phyloP scores from a whole-genome alignment of 2,329 filamentous ascomycete species.

The Ophiostoma fasciatum region DNA sequence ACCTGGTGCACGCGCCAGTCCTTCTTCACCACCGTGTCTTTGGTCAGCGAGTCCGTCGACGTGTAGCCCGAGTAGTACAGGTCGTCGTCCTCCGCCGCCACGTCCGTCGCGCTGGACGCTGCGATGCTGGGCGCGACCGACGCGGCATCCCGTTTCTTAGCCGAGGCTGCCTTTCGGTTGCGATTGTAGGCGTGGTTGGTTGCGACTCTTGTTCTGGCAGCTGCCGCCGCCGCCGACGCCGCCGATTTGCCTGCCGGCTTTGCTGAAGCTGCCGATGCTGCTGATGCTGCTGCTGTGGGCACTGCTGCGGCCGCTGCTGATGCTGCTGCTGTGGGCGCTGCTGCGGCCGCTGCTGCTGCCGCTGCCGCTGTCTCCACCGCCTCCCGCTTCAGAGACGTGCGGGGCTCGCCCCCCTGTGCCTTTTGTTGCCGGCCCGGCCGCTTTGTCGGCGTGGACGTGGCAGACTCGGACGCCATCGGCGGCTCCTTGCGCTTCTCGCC shows the following conservation, averaged over 20 bases:
- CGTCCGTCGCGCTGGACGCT: neutral
- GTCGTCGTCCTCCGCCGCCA: constrained; percentile 17
- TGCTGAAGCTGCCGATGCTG: neutral
- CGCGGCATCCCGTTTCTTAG: too few relatives aligned
- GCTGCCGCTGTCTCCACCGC: neutral
- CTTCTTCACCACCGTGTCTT: constrained; percentile 26
- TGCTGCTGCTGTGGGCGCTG: too few relatives aligned
- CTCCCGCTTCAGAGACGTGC: neutral
- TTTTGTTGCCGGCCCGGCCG: too few relatives aligned
- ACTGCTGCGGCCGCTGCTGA: too few relatives aligned
- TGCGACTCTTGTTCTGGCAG: too few relatives aligned
- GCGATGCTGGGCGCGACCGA: neutral
- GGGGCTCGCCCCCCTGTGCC: neutral
- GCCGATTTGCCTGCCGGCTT: too few relatives aligned
- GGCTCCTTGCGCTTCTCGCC: constrained; percentile 7
- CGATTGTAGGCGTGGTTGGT: neutral
- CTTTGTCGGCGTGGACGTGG: constrained; percentile 1
- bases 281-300: neutral
- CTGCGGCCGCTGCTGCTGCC: neutral
- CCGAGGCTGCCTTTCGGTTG: too few relatives aligned
- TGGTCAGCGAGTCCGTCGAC: constrained; percentile 35
- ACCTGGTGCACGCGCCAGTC: constrained; percentile 40
- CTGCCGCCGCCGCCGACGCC: too few relatives aligned
- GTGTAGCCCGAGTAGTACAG: constrained; percentile 33
- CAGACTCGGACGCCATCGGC: neutral